Conservation (phyloP, 306 rosid genomes). For the Rubus idaeus region DNA sequence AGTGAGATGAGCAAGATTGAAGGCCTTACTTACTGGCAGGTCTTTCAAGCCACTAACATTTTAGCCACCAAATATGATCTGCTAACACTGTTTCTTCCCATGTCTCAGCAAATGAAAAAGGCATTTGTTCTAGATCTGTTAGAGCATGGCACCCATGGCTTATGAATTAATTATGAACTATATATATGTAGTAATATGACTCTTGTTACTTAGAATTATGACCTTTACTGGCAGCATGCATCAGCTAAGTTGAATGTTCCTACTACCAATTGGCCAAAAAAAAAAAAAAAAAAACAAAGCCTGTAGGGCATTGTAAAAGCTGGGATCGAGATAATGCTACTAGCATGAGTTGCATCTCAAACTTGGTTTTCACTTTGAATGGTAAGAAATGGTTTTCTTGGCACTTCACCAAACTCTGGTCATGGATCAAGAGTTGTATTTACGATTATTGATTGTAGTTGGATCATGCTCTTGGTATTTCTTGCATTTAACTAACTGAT, state of each 20-base stretch:
- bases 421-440: neutral
- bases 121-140: slow-evolving; percentile 2
- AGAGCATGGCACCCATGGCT: slow-evolving; percentile 10
- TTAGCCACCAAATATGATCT: neutral
- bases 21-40: slow-evolving; percentile 9
- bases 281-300: neutral
- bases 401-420: neutral
- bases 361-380: no score
- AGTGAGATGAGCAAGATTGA: slow-evolving; percentile 8
- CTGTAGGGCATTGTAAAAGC: no score
- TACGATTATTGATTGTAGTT: neutral
- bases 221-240: neutral
- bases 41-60: slow-evolving; percentile 11
- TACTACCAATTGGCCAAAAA: neutral
- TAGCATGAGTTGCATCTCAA: no score
- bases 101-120: slow-evolving; percentile 1
- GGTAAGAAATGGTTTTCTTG: no score
- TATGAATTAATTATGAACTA: neutral
- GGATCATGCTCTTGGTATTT: neutral
- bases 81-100: neutral
- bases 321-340: no score
- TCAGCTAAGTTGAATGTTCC: neutral
- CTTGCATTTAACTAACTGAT: no score
- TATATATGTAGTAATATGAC: neutral
- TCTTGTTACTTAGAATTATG: neutral